Evolutionary conservation across 1,139 yeast species (phyloP).

Genomic region (Blastobotrys arbuscula): DNA sequence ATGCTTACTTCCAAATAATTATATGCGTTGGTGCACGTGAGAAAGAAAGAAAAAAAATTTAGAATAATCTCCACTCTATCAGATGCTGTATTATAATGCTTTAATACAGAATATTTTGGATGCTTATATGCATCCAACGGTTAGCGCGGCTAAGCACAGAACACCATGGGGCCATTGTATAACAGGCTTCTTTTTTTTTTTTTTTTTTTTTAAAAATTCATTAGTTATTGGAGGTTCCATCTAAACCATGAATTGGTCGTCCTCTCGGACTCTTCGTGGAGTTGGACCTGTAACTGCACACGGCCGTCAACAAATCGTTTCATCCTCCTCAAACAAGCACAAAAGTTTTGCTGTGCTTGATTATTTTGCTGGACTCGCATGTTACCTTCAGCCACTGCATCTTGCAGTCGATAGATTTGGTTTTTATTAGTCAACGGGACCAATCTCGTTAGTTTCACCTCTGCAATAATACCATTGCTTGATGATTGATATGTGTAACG

Average conservation of each 20-base stretch:
- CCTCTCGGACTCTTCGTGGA: neutral
- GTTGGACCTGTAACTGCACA: neutral
- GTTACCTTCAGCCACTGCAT: neutral
- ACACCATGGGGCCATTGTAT: no score
- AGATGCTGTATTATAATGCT: no score
- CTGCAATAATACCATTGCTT: no score
- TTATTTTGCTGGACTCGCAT: neutral
- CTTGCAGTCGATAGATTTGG: neutral
- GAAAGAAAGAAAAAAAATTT: no score
- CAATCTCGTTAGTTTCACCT: neutral
- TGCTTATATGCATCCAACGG: no score
- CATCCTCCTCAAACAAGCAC: neutral
- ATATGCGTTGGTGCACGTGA: no score
- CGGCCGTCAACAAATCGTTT: constrained; percentile 1
- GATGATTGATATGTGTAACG: no score
- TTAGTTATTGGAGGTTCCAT: neutral
- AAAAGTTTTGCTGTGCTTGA: neutral
- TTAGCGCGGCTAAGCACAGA: no score
- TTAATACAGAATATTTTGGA: no score
- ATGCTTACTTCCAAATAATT: no score
- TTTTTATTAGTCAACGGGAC: neutral
- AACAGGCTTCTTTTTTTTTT: neutral
- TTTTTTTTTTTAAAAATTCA: neutral
- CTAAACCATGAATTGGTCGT: neutral
- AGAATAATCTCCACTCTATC: no score